Evolutionary conservation across 805 yeast genomes (phyloP), one percentile per base, ranked within the genome.

Genomic region (Wickerhamomyces chaumierensis): DNA sequence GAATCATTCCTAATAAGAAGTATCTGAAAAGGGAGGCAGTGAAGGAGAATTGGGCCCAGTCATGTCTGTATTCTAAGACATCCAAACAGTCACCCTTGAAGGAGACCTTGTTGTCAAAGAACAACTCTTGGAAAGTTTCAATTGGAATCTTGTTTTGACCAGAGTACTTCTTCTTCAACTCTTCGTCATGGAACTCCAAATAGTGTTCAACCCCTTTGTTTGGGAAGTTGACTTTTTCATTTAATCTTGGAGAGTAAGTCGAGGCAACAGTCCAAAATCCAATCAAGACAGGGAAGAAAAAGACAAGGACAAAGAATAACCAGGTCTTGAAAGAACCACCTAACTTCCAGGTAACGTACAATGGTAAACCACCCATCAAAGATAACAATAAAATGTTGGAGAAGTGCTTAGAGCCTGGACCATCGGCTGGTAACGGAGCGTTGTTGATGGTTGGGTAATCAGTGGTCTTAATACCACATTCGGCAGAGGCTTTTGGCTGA

Each of bases 361-460:
- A 71, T 12, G 96, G 95, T 38, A 81, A 58, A 21, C 71, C 66
- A 6, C 68, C 49, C 43, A 81, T 51, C 23, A 78, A 54, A 2
- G 66, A 65, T 17, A 69, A 39, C 42, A 86, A 53, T 12, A 73
- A 53, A 47, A 51, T 51, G 62, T 87, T 86, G 60, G 73, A 71
- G 63, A 87, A 86, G 51, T 78, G 74, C 56, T 73, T 77, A 25
- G 87, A 68, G 19, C 94, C 87, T 5, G 95, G 84, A 33, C 95
- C 96, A 56, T 86, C 96, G 5, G 94, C 95, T 20, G 94, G 88
- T 44, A 85, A 66, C 11, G 87, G 87, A 2, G 90, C 94, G 56
- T 86, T 86, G 54, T 80, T 75, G 56, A 86, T 85, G 7, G 88
- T 66, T 20, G 94, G 94, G 36, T 56, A 73, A 11, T 9, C 35